Base-by-base conservation (phyloP, 2,329 filamentous ascomycete genomes). In the Elsinoe perseae region DNA sequence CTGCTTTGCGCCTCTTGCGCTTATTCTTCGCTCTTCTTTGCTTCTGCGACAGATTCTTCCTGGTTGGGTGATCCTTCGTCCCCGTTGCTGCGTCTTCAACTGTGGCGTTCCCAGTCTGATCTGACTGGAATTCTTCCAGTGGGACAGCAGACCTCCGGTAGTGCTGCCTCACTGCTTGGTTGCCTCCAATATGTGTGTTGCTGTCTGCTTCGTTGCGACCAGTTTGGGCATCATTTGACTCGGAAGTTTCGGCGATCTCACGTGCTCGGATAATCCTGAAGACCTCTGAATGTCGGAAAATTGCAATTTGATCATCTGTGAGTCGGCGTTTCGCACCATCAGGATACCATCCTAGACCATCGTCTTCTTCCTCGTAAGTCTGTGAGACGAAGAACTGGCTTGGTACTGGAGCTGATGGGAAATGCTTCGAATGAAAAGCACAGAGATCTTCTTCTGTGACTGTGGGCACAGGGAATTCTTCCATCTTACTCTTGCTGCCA, bases 241-340 rank as follows among this genome's bases (percentile, higher is more conserved):
- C 54, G 32, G 53, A 9, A 43, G 50, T 43, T 34, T 59, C 56
- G 30, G 48, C 48, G 10, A 52, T 52, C 28, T 56, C 53, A n/a
- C 58, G 60, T 28, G 54, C 32, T 46, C 60, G 56, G 23, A 87
- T 74, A 36, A 95, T 74, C 10, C 81, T 72, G 65, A 93, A 84
- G 20, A 95, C 80, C 70, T 97, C 92, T 1, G 87, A 92, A 67
- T 95, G 89, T 59, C 91, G 80, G 68, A 96, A 96, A 59, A 95
- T 92, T 54, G 82, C 82, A 63, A 96, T 89, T 73, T 96, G 88
- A 63, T 90, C 87, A 65, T 96, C 88, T 8, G 91, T 96, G 64
- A 97, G 76, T 16, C 90, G 95, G 38, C 92, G 85, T 68, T 93
- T 93, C 59, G 84, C 82, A 2, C 92, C 91, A 66, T 97, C 91